phyloP scores from a whole-genome alignment of 805 yeast species.

The Ogataea nakhonphanomensis region DNA sequence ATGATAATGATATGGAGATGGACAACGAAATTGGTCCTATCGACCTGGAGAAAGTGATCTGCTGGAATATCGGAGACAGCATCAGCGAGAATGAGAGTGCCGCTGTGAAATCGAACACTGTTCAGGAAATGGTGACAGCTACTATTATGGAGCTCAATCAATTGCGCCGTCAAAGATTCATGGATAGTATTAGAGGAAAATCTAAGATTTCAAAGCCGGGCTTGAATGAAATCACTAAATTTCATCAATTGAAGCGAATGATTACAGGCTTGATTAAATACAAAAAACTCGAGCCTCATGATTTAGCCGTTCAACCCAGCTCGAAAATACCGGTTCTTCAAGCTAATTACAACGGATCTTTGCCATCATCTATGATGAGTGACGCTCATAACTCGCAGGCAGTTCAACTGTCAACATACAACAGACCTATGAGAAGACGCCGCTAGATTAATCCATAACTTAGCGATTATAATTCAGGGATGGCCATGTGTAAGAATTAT shows the following conservation, averaged over 20 bases:
- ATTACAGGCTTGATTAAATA: slow-evolving; percentile 38
- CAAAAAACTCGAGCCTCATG: slow-evolving; percentile 30
- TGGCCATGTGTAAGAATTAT: too few relatives aligned
- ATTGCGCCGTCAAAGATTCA: slow-evolving; percentile 44
- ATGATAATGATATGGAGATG: slow-evolving; percentile 7
- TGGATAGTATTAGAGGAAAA: neutral
- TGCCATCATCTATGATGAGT: slow-evolving; percentile 54
- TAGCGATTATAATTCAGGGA: too few relatives aligned
- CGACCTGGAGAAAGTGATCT: slow-evolving; percentile 27
- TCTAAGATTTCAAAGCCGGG: slow-evolving; percentile 36
- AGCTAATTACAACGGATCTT: slow-evolving; percentile 70
- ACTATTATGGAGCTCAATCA: slow-evolving; percentile 47
- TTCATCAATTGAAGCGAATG: slow-evolving; percentile 42
- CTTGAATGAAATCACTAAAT: slow-evolving; percentile 39
- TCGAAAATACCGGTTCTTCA: slow-evolving; percentile 61
- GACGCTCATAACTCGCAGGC: slow-evolving; percentile 11
- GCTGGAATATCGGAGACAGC: slow-evolving; percentile 27
- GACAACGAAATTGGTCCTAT: slow-evolving; percentile 17
- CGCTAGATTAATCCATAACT: slow-evolving; percentile 2
- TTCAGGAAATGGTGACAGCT: slow-evolving; percentile 39
- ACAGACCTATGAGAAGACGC: slow-evolving; percentile 20
- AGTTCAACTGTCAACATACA: slow-evolving; percentile 17
- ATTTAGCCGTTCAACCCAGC: slow-evolving; percentile 36
- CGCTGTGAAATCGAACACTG: slow-evolving; percentile 19
- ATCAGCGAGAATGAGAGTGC: slow-evolving; percentile 26